Evolutionary conservation across 495 filamentous ascomycete genomes (phyloP).

Genomic region (Neurospora africana): DNA sequence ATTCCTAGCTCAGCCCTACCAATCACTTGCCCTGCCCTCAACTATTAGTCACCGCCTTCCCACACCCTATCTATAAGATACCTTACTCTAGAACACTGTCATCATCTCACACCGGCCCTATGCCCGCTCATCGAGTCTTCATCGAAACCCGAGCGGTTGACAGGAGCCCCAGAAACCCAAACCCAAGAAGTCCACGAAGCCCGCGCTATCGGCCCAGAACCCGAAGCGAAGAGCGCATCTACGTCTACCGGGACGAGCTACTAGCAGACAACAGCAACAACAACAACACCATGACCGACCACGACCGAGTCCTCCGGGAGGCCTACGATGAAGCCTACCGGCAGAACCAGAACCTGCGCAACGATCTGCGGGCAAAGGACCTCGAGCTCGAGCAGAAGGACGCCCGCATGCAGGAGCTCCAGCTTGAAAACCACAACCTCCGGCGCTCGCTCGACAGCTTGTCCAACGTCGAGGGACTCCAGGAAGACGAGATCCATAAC

Average conservation of each 20-base stretch:
- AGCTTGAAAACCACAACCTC: constrained; percentile 17
- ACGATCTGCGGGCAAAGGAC: constrained; percentile 4
- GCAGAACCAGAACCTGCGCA: constrained; percentile 16
- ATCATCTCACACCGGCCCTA: not conserved
- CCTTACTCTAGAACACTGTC: not conserved
- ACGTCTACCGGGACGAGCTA: constrained; percentile 13
- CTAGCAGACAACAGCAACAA: not conserved
- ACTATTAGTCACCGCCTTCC: not conserved
- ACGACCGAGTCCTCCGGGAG: constrained; percentile 9
- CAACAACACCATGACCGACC: constrained; percentile 10
- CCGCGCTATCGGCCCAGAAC: constrained; percentile 4
- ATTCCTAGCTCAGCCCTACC: not conserved
- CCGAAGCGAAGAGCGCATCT: constrained; percentile 13
- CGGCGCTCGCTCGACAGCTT: constrained; percentile 12
- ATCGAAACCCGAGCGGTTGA: constrained; percentile 8
- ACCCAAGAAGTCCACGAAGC: constrained; percentile 7
- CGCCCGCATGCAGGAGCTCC: constrained; percentile 6
- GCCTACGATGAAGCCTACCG: constrained; percentile 8
- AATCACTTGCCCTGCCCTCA: not conserved
- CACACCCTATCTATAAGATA: not conserved
- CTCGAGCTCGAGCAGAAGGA: constrained; percentile 4
- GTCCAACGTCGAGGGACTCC: constrained; percentile 12
- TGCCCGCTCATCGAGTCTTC: constrained; percentile 12
- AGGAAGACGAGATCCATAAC: constrained; percentile 8
- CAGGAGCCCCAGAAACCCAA: constrained; percentile 1